Percentiles rank a stretch among this genome's conserved stretches.
Conservation (phyloP, 441 rosid genomes). For the Adansonia madagascariensis region DNA sequence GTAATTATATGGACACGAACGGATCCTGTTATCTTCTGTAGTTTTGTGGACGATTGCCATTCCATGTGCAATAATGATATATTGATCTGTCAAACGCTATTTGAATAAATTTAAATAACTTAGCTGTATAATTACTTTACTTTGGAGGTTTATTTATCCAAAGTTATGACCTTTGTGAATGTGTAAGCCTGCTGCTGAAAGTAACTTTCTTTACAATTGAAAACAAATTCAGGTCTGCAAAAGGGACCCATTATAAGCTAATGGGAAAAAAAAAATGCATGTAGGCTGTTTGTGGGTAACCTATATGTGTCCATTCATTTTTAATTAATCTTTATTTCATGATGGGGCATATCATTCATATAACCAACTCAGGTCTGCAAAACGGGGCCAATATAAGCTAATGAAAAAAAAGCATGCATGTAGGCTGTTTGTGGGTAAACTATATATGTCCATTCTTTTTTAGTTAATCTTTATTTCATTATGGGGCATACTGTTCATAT, state of each 20-base stretch:
- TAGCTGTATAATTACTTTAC: not conserved
- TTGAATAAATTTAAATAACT: not conserved
- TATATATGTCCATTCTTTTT: constrained; percentile 5
- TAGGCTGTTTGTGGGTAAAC: not conserved
- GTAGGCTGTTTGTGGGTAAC: not conserved
- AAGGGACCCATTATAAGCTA: not conserved
- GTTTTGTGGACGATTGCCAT: not conserved
- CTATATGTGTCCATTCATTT: not conserved
- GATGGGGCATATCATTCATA: not conserved
- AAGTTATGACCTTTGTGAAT: not conserved
- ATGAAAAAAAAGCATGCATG: not conserved
- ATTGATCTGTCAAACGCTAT: not conserved
- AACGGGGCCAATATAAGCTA: not conserved
- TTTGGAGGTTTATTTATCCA: not conserved
- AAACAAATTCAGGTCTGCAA: not conserved
- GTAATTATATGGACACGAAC: not conserved
- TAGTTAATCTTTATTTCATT: not conserved
- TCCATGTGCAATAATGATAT: not conserved
- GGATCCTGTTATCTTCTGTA: not conserved
- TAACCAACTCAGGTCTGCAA: too few species aligned
- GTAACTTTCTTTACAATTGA: constrained; percentile 3
- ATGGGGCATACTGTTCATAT: not conserved
- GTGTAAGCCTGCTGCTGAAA: not conserved
- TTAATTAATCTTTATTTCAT: not conserved
- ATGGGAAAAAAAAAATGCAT: not conserved